Conservation (phyloP, 225 moss, liverwort and hornwort genomes). For the Bryoerythrophyllum caledonicum region DNA sequence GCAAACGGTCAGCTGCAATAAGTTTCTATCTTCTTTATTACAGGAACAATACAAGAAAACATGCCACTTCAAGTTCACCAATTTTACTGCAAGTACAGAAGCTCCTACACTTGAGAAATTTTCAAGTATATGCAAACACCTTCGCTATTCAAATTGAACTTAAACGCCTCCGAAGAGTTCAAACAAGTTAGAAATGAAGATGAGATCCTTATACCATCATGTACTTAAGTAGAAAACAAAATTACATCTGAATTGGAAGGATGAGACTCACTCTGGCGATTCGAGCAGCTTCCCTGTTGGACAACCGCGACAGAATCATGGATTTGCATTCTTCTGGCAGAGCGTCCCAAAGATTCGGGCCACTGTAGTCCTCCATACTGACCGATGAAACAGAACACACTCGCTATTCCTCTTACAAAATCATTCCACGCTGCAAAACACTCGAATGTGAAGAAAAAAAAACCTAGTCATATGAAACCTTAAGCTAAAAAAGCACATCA, state of each 20-base stretch:
- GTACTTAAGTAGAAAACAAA: slow-evolving; percentile 3
- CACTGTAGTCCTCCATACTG: slow-evolving; percentile 41
- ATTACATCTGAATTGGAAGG: neutral
- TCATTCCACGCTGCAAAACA: slow-evolving; percentile 29
- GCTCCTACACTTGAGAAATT: neutral
- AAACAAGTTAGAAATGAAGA: slow-evolving; percentile 1
- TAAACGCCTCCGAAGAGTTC: slow-evolving; percentile 5
- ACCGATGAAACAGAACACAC: neutral
- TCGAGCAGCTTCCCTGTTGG: slow-evolving; percentile 81
- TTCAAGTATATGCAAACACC: slow-evolving; percentile 3
- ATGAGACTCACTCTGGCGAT: slow-evolving; percentile 70
- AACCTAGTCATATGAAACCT: neutral
- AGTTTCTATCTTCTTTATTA: slow-evolving; percentile 25
- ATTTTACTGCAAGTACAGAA: slow-evolving; percentile 29
- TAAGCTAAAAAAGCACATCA: slow-evolving; percentile 1
- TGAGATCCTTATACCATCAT: neutral
- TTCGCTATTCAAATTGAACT: neutral
- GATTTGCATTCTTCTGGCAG: slow-evolving; percentile 97
- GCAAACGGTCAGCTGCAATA: slow-evolving; percentile 23
- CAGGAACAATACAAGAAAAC: slow-evolving; percentile 12
- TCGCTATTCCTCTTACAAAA: slow-evolving; percentile 5
- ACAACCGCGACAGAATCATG: slow-evolving; percentile 72
- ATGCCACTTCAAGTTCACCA: slow-evolving; percentile 22
- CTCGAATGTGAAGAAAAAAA: slow-evolving; percentile 5
- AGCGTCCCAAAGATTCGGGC: slow-evolving; percentile 65